These are phyloP conservation scores for Globisporangium acanthophoron DNA, from an alignment of 352 stramenopile genomes.

Conservation along the genomic window DNA sequence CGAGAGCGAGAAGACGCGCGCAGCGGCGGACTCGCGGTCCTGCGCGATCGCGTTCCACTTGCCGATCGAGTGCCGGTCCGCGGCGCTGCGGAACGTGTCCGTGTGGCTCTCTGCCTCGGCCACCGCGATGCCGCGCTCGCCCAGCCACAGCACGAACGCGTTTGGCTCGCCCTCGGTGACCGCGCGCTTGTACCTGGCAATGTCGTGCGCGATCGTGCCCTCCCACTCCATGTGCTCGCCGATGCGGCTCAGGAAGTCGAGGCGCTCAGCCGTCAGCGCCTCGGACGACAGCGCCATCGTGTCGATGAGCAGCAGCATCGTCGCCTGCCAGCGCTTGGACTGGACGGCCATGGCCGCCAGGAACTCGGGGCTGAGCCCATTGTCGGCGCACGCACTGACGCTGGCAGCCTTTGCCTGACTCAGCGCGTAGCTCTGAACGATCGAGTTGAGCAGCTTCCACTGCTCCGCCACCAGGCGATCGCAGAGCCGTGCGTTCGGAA, in stretches of 20 bases:
- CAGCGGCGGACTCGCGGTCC: constrained; percentile 23
- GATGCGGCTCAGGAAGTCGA: constrained; percentile 58
- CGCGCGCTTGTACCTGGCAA: constrained; percentile 62
- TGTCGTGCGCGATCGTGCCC: constrained; percentile 75
- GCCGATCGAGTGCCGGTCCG: constrained; percentile 21
- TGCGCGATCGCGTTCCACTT: constrained; percentile 48
- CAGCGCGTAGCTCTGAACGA: constrained; percentile 64
- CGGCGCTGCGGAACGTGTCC: constrained; percentile 39
- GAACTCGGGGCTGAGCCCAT: constrained; percentile 28
- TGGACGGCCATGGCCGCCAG: constrained; percentile 61
- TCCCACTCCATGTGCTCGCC: constrained; percentile 86
- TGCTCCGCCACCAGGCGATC: constrained; percentile 55
- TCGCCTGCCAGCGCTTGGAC: constrained; percentile 78
- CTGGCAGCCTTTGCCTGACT: constrained; percentile 8
- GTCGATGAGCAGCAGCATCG: constrained; percentile 75
- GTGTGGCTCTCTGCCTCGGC: constrained; percentile 30
- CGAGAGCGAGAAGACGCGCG: constrained; percentile 44
- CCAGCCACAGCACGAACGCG: constrained; percentile 73
- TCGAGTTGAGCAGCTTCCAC: constrained; percentile 46
- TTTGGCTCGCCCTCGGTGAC: constrained; percentile 63
- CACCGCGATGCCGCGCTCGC: constrained; percentile 27
- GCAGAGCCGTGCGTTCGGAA: constrained; percentile 52
- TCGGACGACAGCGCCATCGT: constrained; percentile 54
- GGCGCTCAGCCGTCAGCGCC: constrained; percentile 44
- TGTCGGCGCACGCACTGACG: neutral